Percentiles rank a stretch among this genome's conserved stretches.
phyloP scores from a whole-genome alignment of 371 early-diverging fungal species.

The Actinomortierella ambigua region DNA sequence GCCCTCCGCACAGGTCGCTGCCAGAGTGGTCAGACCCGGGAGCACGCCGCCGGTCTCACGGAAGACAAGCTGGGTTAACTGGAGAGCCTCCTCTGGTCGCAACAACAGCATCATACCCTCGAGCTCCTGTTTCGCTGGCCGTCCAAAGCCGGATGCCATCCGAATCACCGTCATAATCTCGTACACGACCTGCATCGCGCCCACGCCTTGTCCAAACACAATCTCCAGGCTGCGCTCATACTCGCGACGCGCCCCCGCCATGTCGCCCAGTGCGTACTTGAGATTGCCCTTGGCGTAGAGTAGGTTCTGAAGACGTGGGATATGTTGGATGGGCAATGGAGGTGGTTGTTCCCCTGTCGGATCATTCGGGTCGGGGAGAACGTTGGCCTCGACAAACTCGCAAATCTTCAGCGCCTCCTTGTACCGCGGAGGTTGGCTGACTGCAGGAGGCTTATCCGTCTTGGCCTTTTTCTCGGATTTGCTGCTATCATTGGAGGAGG shows the following conservation, averaged over 20 bases:
- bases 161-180: slow-evolving; percentile 57
- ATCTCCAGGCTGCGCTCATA: slow-evolving; percentile 77
- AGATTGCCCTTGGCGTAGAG: slow-evolving; percentile 88
- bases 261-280: slow-evolving; percentile 75
- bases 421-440: slow-evolving; percentile 58
- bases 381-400: slow-evolving; percentile 74
- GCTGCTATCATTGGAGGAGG: slow-evolving; percentile 4
- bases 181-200: slow-evolving; percentile 63
- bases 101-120: slow-evolving; percentile 57
- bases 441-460: neutral
- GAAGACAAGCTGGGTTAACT: slow-evolving; percentile 63
- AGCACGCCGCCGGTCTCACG: slow-evolving; percentile 65
- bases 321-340: slow-evolving; percentile 55
- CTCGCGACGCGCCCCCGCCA: slow-evolving; percentile 74
- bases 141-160: slow-evolving; percentile 40
- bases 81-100: slow-evolving; percentile 69
- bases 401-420: slow-evolving; percentile 83
- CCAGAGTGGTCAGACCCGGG: slow-evolving; percentile 57
- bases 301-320: slow-evolving; percentile 74
- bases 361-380: slow-evolving; percentile 49
- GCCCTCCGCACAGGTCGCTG: slow-evolving; percentile 35
- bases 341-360: slow-evolving; percentile 38
- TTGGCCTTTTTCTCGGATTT: slow-evolving; percentile 21
- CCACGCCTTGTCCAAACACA: slow-evolving; percentile 58
- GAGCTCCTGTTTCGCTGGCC: slow-evolving; percentile 25